phyloP scores from a whole-genome alignment of 257 asterid genomes.

The Fraxinus excelsior region DNA sequence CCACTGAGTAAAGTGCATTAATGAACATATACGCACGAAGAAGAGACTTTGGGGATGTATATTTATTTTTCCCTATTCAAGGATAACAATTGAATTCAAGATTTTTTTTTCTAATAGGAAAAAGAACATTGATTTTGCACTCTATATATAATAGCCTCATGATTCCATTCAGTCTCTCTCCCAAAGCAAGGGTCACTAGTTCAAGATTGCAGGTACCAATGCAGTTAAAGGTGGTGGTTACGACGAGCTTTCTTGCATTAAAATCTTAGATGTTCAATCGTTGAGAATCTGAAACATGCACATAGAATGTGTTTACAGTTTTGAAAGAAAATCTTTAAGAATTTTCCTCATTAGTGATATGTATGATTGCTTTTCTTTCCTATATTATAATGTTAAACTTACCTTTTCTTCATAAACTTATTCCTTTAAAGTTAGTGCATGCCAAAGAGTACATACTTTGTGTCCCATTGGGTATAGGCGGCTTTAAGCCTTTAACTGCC shows the following conservation, averaged over 20 bases:
- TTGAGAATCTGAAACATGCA: neutral
- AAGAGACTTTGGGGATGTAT: neutral
- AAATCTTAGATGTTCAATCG: neutral
- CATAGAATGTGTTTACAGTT: neutral
- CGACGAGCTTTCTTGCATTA: conserved; percentile 15
- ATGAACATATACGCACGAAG: neutral
- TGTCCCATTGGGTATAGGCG: neutral
- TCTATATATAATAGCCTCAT: conserved; percentile 6
- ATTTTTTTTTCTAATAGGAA: neutral
- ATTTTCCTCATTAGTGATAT: neutral
- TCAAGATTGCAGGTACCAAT: conserved; percentile 31
- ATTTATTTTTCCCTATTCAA: neutral
- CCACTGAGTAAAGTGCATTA: neutral
- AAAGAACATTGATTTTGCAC: conserved; percentile 16
- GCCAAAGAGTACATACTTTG: neutral
- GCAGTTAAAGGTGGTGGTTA: conserved; percentile 17
- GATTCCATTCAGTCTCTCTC: conserved; percentile 20
- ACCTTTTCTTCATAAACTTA: neutral
- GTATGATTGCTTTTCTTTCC: neutral
- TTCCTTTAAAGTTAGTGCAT: neutral
- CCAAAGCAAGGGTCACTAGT: conserved; percentile 42
- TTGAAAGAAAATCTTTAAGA: neutral
- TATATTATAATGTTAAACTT: too few species aligned
- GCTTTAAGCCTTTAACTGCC: neutral
- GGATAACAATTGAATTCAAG: neutral